Evolutionary conservation across 1,284 basidiomycete species (phyloP).

Genomic region (Ustanciosporium gigantosporum): DNA sequence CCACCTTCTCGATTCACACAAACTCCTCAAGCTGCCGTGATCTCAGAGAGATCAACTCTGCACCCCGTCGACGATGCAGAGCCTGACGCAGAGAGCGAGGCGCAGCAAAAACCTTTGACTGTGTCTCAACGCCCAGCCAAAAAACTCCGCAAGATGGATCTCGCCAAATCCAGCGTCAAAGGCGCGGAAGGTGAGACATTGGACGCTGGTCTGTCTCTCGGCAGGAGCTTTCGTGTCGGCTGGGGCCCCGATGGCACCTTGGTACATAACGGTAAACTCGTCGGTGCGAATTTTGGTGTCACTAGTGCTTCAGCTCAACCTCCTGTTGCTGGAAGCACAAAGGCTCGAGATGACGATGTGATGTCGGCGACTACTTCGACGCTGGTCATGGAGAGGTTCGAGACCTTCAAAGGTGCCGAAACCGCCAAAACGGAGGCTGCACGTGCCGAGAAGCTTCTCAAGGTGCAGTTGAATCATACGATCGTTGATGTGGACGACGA

Average conservation of each 20-base stretch:
- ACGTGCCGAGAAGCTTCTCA: slow-evolving; percentile 69
- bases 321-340: neutral
- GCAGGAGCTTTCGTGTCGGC: slow-evolving; percentile 84
- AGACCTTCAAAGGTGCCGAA: slow-evolving; percentile 39
- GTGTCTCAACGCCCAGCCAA: slow-evolving; percentile 20
- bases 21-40: neutral
- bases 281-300: slow-evolving; percentile 2
- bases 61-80: neutral
- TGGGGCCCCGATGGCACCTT: slow-evolving; percentile 83
- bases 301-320: too few species aligned
- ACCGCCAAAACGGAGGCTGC: slow-evolving; percentile 22
- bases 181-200: slow-evolving; percentile 71
- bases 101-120: neutral
- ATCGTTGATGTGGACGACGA: slow-evolving; percentile 67
- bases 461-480: slow-evolving; percentile 78
- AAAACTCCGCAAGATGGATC: slow-evolving; percentile 42
- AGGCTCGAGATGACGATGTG: slow-evolving; percentile 7
- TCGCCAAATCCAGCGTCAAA: slow-evolving; percentile 66
- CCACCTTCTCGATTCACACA: neutral
- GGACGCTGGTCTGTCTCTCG: slow-evolving; percentile 82
- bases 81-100: slow-evolving; percentile 1
- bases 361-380: slow-evolving; percentile 13
- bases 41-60: too few species aligned
- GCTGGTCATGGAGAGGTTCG: slow-evolving; percentile 36
- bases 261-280: slow-evolving; percentile 70